Evolutionary conservation across 805 yeast genomes (phyloP).

Genomic region (Pichia membranifaciens): DNA sequence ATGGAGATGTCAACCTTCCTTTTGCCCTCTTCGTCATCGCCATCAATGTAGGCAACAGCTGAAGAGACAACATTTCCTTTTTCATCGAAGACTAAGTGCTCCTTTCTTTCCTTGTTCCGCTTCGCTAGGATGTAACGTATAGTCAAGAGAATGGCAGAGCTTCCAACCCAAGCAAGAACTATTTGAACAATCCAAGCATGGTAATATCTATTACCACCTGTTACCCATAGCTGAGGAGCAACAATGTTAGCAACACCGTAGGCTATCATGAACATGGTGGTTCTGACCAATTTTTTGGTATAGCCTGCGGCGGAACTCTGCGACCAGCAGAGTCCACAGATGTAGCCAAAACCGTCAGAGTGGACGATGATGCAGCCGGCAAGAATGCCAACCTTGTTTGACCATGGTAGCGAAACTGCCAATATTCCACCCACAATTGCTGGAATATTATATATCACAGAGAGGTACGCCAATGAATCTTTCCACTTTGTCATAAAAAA

Average conservation of each 20-base stretch:
- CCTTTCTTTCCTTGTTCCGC: conserved; percentile 26
- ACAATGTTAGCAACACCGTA: conserved; percentile 46
- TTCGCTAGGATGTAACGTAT: conserved; percentile 27
- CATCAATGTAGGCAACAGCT: background rate
- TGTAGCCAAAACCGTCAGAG: conserved; percentile 44
- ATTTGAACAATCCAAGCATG: conserved; percentile 47
- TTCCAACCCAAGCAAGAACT: conserved; percentile 37
- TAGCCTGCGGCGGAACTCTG: too few species aligned
- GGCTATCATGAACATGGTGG: conserved; percentile 41
- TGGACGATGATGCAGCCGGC: too few species aligned
- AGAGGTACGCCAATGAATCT: background rate
- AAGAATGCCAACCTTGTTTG: background rate
- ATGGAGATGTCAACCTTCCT: conserved; percentile 34
- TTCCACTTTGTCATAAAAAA: background rate
- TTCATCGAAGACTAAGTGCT: background rate
- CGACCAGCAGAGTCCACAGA: too few species aligned
- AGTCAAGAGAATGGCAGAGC: conserved; percentile 37
- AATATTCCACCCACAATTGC: conserved; percentile 38
- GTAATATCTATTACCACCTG: conserved; percentile 24
- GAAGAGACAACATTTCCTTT: background rate
- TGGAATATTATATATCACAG: background rate
- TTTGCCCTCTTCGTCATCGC: conserved; percentile 4
- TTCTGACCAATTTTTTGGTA: conserved; percentile 46
- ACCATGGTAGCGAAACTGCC: background rate
- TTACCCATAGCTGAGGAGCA: conserved; percentile 39